Percentiles rank a stretch among this genome's conserved stretches.
phyloP scores from a whole-genome alignment of 2,329 filamentous ascomycete genomes.

The Zymoseptoria passerinii region DNA sequence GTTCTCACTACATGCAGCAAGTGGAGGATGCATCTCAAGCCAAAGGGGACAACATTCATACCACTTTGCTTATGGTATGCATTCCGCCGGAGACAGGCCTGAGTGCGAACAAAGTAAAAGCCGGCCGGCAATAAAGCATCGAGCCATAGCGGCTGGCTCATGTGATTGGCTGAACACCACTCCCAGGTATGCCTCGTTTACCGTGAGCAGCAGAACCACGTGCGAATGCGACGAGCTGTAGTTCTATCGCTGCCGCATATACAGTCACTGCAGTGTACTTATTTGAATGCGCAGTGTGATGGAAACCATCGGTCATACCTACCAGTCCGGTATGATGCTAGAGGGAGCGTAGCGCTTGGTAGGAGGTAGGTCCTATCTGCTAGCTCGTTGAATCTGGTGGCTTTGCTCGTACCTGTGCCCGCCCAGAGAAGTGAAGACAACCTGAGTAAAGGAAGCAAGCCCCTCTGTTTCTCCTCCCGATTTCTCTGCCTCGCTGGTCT shows the following conservation, averaged over 20 bases:
- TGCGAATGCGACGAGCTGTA: neutral
- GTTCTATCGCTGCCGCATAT: too few species aligned
- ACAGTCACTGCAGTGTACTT: neutral
- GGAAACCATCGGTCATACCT: neutral
- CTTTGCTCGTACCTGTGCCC: neutral
- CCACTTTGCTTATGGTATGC: too few species aligned
- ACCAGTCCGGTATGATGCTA: neutral
- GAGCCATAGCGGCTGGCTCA: neutral
- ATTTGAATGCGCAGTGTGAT: neutral
- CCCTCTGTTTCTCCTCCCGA: too few species aligned
- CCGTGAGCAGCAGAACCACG: neutral
- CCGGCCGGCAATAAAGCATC: neutral
- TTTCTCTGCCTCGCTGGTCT: neutral
- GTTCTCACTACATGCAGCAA: too few species aligned
- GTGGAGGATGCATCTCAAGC: too few species aligned
- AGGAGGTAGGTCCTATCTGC: neutral
- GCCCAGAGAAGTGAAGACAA: neutral
- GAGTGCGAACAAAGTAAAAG: neutral
- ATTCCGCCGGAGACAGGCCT: neutral
- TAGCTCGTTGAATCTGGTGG: neutral
- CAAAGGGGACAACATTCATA: neutral
- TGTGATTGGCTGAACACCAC: too few species aligned
- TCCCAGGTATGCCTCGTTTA: neutral
- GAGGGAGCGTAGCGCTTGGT: neutral
- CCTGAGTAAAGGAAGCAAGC: too few species aligned